Evolutionary conservation across 1,284 basidiomycete species (phyloP), one percentile per base, ranked within the genome.

Genomic region (Cutaneotrichosporon cavernicola): DNA sequence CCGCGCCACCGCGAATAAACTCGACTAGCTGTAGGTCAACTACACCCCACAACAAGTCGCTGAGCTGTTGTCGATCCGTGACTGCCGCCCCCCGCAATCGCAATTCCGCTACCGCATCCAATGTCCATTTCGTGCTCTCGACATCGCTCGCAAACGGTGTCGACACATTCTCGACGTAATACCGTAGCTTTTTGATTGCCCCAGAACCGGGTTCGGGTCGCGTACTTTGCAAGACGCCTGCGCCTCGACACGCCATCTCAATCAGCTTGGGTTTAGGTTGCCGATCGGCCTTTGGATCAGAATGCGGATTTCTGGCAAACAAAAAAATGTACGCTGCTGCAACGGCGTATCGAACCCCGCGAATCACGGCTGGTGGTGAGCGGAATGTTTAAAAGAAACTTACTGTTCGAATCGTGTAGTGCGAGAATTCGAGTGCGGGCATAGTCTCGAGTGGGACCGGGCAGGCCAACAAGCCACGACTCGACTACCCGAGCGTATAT

Each of bases 11-110:
- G 34, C 71, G 65, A 22, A 74, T 70, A 47, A 72, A 71, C 56
- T 72, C 71, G 26, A 71, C 68, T 0, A 72, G 65, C 55, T 70
- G 71, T 31, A 73, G 62, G 50, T 73, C 71, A 38, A 73, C 71
- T 26, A 74, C 71, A 9, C 71, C 73, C 73, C 73, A 74, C 5
- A 74, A 58, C 70, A 72, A 36, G 43, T 74, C 71, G 11, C 66
- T 69, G 8, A 74, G 57, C 32, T 72, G 68, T 6, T 64, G 55
- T 26, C 65, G 36, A 14, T 70, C 66, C 22, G 70, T 71, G 18
- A 73, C 66, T 1, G 63, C 56, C 10, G 69, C 66, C 26, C 68
- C 58, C n/a, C 66, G 63, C 51, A 74, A 58, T 22, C 66, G 63
- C 51, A 74, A 58, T 32, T 72, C 68, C 31, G 63, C 51, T 0